Percentiles rank a stretch among this genome's conserved stretches.
phyloP scores from a whole-genome alignment of 2,329 filamentous ascomycete genomes.

The Ophiostoma sp. region DNA sequence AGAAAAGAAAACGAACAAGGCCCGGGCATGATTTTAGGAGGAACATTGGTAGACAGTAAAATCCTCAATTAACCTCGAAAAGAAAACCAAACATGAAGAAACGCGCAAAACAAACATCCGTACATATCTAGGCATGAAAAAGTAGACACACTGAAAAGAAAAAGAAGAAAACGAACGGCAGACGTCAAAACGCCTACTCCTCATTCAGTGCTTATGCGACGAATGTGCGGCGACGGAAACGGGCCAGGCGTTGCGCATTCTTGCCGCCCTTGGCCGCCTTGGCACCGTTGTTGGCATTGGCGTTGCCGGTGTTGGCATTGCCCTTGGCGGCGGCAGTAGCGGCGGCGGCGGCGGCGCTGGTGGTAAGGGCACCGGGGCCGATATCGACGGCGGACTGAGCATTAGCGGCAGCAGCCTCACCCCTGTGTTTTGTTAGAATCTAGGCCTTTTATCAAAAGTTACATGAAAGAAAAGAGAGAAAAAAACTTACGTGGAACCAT shows the following conservation, averaged over 20 bases:
- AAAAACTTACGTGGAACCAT: constrained; percentile 2
- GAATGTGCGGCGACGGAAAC: constrained; percentile 27
- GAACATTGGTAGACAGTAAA: not conserved
- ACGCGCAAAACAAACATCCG: not conserved
- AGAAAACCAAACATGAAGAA: not conserved
- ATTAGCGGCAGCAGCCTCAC: constrained; percentile 28
- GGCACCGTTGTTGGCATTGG: constrained; percentile 25
- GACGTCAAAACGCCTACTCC: not conserved
- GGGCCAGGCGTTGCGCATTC: constrained; percentile 26
- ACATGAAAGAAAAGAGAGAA: not conserved
- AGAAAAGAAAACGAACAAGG: not conserved
- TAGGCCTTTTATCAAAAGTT: not conserved
- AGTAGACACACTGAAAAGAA: not conserved
- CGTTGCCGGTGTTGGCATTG: constrained; percentile 24
- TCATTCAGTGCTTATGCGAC: constrained; percentile 24
- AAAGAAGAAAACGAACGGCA: not conserved
- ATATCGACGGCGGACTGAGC: constrained; percentile 29
- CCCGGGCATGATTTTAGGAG: not conserved
- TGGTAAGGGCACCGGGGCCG: constrained; percentile 29
- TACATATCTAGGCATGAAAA: not conserved
- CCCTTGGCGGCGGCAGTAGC: constrained; percentile 25
- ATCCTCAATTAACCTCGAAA: not conserved
- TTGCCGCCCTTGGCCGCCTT: constrained; percentile 27
- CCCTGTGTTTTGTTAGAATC: constrained; percentile 23
- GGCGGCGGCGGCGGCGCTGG: constrained; percentile 23